Conservation (phyloP, 352 stramenopile species). For the Globisporangium canariense region DNA sequence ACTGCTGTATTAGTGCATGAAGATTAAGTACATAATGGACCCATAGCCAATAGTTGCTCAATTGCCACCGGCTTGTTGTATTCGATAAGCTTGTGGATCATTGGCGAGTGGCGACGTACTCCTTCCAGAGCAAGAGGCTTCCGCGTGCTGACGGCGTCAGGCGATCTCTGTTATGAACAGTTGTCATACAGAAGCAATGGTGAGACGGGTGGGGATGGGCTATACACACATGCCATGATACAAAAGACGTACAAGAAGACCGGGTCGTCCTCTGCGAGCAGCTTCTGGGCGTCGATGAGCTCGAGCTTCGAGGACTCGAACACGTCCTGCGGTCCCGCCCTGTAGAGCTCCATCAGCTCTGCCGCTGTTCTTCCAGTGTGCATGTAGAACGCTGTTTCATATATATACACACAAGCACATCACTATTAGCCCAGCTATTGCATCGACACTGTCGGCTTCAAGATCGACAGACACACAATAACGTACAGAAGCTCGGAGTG, state of each 20-base stretch:
- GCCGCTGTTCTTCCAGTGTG: constrained; percentile 31
- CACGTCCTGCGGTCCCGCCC: constrained; percentile 37
- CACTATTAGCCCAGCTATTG: neutral
- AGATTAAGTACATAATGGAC: neutral
- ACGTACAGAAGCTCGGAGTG: constrained; percentile 78
- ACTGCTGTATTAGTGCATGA: neutral
- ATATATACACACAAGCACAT: neutral
- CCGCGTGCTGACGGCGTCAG: constrained; percentile 48
- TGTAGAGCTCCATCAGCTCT: constrained; percentile 41
- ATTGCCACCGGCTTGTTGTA: neutral
- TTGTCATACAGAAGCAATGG: neutral
- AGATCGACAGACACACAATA: neutral
- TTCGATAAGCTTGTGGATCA: neutral
- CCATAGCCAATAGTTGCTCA: neutral
- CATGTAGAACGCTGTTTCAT: constrained; percentile 53
- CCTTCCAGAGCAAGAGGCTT: constrained; percentile 39
- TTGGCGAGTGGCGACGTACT: constrained; percentile 25
- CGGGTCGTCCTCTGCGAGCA: constrained; percentile 24
- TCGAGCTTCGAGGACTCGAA: constrained; percentile 61
- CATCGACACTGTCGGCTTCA: neutral
- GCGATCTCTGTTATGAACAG: constrained; percentile 19
- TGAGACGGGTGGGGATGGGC: neutral
- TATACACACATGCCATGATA: neutral
- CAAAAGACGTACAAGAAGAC: constrained; percentile 28
- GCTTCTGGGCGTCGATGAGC: constrained; percentile 30